These are phyloP conservation scores for Hanseniaspora guilliermondii DNA, from an alignment of 805 yeast genomes.

Conservation along the genomic window DNA sequence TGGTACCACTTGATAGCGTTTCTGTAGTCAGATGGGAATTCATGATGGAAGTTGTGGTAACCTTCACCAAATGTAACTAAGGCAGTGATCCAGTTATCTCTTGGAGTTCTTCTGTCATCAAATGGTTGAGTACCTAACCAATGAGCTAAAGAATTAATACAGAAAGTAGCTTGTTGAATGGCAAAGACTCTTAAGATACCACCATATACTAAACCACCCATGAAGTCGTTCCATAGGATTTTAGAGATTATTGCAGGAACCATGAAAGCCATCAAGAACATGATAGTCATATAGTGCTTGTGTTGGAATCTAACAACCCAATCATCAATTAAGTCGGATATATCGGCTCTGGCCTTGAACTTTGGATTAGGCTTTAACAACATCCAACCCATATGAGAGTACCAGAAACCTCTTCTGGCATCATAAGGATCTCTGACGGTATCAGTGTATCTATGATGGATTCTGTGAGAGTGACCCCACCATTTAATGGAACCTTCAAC, in stretches of 20 bases:
- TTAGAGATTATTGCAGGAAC: constrained; percentile 51
- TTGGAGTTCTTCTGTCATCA: constrained; percentile 76
- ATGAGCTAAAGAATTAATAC: constrained; percentile 77
- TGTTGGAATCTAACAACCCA: constrained; percentile 74
- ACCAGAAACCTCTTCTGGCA: constrained; percentile 76
- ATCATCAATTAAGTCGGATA: constrained; percentile 63
- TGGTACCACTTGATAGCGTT: constrained; percentile 80
- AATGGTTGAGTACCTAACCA: constrained; percentile 80
- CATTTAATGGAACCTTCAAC: constrained; percentile 78
- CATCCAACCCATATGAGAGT: constrained; percentile 82
- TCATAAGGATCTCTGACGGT: constrained; percentile 76
- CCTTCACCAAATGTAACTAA: constrained; percentile 82
- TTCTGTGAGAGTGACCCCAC: constrained; percentile 81
- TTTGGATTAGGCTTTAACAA: constrained; percentile 67
- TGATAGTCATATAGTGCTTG: constrained; percentile 54
- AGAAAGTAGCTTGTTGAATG: constrained; percentile 77
- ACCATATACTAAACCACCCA: constrained; percentile 66
- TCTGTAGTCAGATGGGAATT: constrained; percentile 81
- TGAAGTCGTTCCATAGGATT: constrained; percentile 43
- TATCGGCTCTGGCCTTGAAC: constrained; percentile 69
- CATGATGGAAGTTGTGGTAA: constrained; percentile 82
- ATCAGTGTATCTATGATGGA: constrained; percentile 79
- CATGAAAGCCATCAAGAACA: constrained; percentile 49
- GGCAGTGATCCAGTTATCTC: constrained; percentile 72
- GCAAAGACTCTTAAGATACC: constrained; percentile 57